phyloP scores from a whole-genome alignment of 2,329 filamentous ascomycete species.

The Trichoderma arundinaceum region DNA sequence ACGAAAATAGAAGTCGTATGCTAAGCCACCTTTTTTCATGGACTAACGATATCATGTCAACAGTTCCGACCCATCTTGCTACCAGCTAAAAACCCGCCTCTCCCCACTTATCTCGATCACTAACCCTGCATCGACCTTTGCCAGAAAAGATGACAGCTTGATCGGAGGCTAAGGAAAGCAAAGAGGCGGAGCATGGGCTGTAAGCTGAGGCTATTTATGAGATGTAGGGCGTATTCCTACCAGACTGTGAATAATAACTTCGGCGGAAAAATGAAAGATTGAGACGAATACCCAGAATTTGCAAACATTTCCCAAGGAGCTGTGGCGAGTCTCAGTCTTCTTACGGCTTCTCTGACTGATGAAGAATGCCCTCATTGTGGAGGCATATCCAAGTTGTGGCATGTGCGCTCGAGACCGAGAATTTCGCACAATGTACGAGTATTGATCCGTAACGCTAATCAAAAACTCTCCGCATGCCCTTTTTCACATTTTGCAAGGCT shows the following conservation, averaged over 20 bases:
- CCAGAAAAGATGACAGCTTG: not conserved
- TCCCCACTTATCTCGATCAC: not conserved
- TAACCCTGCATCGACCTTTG: not conserved
- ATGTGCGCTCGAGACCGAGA: not conserved
- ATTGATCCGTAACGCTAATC: no score
- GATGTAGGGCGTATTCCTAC: no score
- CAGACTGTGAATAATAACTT: no score
- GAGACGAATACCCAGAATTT: no score
- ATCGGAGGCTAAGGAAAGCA: no score
- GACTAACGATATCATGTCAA: not conserved
- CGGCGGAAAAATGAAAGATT: no score
- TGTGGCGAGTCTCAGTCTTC: not conserved
- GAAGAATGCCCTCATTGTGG: not conserved
- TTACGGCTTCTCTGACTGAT: not conserved
- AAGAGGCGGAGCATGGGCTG: no score
- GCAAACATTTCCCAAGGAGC: not conserved
- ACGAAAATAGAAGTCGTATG: slow-evolving; percentile 1
- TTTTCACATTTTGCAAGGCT: no score
- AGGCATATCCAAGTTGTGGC: not conserved
- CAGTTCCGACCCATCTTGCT: not conserved
- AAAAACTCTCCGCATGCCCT: no score
- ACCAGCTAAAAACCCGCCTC: slow-evolving; percentile 1
- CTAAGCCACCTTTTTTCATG: slow-evolving; percentile 17
- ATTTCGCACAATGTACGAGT: not conserved
- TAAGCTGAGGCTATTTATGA: no score